Base-by-base conservation (phyloP, 2,329 filamentous ascomycete genomes). In the Stromatinia cepivora region DNA sequence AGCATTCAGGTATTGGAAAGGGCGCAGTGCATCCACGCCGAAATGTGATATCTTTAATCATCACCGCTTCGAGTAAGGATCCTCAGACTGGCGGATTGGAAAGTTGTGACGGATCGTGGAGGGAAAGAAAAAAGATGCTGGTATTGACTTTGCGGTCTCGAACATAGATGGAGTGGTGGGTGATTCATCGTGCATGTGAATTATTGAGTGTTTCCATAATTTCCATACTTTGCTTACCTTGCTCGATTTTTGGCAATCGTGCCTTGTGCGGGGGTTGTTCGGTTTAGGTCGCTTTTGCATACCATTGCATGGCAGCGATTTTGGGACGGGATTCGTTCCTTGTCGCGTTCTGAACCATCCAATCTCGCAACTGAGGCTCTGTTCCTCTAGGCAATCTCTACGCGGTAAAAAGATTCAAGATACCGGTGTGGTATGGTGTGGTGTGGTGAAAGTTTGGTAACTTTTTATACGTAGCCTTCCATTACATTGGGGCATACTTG, bases 151-250 rank as follows among this genome's bases (percentile, higher is more conserved):
- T 15, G 34, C 28, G 48, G 15, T 52, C 61, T 64, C 46, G 61
- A 50, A 46, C n/a, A 25, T 6, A 25, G 22, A 57, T 25, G 34
- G 22, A 28, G 31, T 42, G 28, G 61, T 64, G 46, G 28, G 61
- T 64, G 46, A 64, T 52, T 64, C 61, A 64, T 64, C 61, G 36
- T 64, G 46, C 61, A 64, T 64, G 61, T 25, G 46, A 20, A 42
- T 25, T 64, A 52, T 64, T 53, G 46, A 20, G n/a, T 64, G n/a
- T 64, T 53, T 8, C 22, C 34, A 64, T 50, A 46, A n/a, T 46
- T 46, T 31, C 31, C 31, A 31, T 31, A 42, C 1, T 34, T 34
- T 48, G n/a, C n/a, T n/a, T n/a, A n/a, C n/a, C n/a, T n/a, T n/a
- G 59, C 28, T 62, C 22, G 17, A 36, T 50, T 48, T 36, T 42